These are phyloP conservation scores for Coprinellus micaceus DNA, from an alignment of 768 basidiomycete genomes.

Conservation along the genomic window DNA sequence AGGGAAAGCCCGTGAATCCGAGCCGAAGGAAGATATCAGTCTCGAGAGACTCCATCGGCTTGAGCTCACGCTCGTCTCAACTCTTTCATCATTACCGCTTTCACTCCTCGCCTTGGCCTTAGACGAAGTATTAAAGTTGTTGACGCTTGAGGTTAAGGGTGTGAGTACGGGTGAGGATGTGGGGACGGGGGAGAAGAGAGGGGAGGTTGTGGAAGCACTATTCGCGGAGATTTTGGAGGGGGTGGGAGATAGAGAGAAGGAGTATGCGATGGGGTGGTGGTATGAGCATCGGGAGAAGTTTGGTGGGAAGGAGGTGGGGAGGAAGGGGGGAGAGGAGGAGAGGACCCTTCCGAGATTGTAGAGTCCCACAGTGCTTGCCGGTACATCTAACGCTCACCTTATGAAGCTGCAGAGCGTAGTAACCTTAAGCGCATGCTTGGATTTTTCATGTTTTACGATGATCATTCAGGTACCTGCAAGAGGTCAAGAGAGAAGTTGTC, in stretches of 20 bases:
- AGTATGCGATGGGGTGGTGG: conserved; percentile 72
- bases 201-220: conserved; percentile 53
- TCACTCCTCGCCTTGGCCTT: conserved; percentile 53
- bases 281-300: conserved; percentile 37
- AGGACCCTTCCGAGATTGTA: not conserved
- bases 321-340: conserved; percentile 8
- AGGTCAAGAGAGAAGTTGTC: no score
- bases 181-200: conserved; percentile 20
- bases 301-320: conserved; percentile 7
- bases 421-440: no score
- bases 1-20: conserved; percentile 4
- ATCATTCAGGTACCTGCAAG: no score
- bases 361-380: not conserved
- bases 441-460: no score
- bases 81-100: conserved; percentile 59
- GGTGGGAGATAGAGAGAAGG: conserved; percentile 69
- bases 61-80: conserved; percentile 62
- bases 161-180: not conserved
- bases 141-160: conserved; percentile 23
- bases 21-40: conserved; percentile 9
- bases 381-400: no score
- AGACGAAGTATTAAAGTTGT: conserved; percentile 39
- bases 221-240: conserved; percentile 62
- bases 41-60: conserved; percentile 49
- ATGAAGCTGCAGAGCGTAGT: no score